A percentile compares a stretch with the other conserved stretches of the same genome.
These are phyloP conservation scores for Neurospora sp. DNA, from an alignment of 495 filamentous ascomycete species.

Conservation along the genomic window DNA sequence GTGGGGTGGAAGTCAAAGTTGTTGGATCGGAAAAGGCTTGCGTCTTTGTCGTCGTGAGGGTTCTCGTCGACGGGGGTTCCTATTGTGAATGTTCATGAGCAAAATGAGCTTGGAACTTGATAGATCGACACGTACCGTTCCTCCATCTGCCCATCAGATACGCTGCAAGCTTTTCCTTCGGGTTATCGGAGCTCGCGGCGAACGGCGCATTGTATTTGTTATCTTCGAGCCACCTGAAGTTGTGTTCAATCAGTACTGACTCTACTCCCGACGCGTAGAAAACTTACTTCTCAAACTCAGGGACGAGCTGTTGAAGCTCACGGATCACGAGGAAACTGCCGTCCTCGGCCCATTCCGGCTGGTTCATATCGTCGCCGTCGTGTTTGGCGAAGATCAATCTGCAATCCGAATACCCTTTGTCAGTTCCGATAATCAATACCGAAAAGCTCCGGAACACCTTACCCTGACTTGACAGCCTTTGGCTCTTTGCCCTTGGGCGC, in stretches of 20 bases:
- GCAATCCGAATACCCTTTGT: neutral
- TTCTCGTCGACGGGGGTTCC: neutral
- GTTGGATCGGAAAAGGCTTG: neutral
- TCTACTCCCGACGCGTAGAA: neutral
- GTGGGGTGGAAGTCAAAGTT: neutral
- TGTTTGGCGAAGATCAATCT: neutral
- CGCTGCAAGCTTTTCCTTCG: neutral
- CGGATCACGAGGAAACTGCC: conserved; percentile 3
- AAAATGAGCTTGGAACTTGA: neutral
- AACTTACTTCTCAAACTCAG: neutral
- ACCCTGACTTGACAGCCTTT: neutral
- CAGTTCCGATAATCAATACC: neutral
- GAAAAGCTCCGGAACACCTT: neutral
- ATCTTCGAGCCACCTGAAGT: neutral
- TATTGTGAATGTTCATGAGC: neutral
- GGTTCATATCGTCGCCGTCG: neutral
- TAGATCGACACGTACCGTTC: neutral
- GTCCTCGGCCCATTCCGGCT: neutral
- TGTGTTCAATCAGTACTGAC: neutral
- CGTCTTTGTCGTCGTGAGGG: neutral
- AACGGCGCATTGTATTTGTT: neutral
- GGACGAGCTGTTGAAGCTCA: conserved; percentile 1
- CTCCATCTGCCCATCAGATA: conserved; percentile 2
- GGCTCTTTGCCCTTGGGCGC: neutral
- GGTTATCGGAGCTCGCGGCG: neutral